Base-by-base conservation (phyloP, 2,329 filamentous ascomycete genomes). In the Colletotrichum sp. region DNA sequence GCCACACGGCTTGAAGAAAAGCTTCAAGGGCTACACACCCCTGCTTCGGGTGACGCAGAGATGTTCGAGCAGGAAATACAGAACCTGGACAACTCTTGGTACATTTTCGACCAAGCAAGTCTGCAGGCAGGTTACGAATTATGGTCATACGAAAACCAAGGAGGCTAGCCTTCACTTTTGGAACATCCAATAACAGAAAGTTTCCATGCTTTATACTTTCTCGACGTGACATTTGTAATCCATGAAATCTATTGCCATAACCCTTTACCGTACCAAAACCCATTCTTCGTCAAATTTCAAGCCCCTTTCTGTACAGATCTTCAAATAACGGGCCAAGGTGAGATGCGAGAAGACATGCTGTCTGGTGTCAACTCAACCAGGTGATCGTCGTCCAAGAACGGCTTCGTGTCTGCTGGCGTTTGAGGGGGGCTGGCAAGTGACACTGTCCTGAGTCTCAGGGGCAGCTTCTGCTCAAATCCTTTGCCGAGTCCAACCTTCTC, bases 401-500 rank as follows among this genome's bases (percentile, higher is more conserved):
- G 28, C 28, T 73, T 71, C 18, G 44, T 34, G 28, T 79, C 64
- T 36, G 79, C 36, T 63, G 76, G 76, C 65, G 80, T 80, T 64
- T 80, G 72, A 21, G 76, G 76, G 13, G 76, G 76, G 68, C 76
- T 78, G 26, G 44, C 71, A 8, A 77, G 67, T 13, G 75, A 78
- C n/a, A 64, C 60, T 12, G 76, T 78, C 36, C 76, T 77, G 68
- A 72, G 39, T 8, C 72, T 75, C 52, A 78, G 44, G 8, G 87
- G 87, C 34, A 88, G 83, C 65, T 86, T 86, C 79, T 88, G 87
- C 78, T 87, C 85, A 73, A 88, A 87, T 18, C 87, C 87, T 71
- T 87, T 84, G 18, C 82, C 82, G 15, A 79, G 88, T 15, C 89
- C 90, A 2, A 91, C 86, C 78, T 89, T 85, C 79, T 92, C 91